Percentiles rank a stretch among this genome's conserved stretches.
Conservation (phyloP, 768 basidiomycete species). For the Tricholoma saponaceum region DNA sequence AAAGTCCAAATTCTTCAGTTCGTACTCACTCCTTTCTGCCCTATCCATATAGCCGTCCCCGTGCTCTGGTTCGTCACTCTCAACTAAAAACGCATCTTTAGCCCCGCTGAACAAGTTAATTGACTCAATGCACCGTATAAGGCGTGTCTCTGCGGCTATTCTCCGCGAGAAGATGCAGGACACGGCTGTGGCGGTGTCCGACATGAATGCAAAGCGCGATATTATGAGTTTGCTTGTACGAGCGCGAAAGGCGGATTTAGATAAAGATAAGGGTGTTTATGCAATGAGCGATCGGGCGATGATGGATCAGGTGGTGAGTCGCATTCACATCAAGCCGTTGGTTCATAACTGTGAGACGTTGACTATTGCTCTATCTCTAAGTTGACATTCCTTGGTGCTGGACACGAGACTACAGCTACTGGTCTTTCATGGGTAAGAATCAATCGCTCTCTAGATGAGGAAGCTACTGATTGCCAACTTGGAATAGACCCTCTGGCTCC, state of each 20-base stretch:
- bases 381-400: constrained; percentile 47
- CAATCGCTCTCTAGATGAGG: neutral
- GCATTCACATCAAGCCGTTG: neutral
- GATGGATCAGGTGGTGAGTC: constrained; percentile 48
- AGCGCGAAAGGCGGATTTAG: constrained; percentile 34
- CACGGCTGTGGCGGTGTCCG: constrained; percentile 25
- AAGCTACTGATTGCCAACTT: constrained; percentile 5
- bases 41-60: neutral
- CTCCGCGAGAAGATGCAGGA: constrained; percentile 38
- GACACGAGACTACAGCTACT: constrained; percentile 43
- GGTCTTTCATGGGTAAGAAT: constrained; percentile 43
- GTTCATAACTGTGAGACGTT: neutral
- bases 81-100: constrained; percentile 1
- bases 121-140: constrained; percentile 39
- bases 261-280: constrained; percentile 29
- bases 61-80: no score
- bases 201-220: constrained; percentile 40
- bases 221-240: constrained; percentile 50
- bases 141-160: constrained; percentile 34
- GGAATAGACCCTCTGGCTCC: constrained; percentile 45
- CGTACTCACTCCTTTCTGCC: neutral
- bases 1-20: constrained; percentile 18
- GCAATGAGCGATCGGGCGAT: constrained; percentile 43
- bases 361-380: constrained; percentile 8
- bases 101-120: constrained; percentile 22